These are phyloP conservation scores for Phytopythium kandeliae DNA, from an alignment of 352 stramenopile genomes.

Conservation along the genomic window DNA sequence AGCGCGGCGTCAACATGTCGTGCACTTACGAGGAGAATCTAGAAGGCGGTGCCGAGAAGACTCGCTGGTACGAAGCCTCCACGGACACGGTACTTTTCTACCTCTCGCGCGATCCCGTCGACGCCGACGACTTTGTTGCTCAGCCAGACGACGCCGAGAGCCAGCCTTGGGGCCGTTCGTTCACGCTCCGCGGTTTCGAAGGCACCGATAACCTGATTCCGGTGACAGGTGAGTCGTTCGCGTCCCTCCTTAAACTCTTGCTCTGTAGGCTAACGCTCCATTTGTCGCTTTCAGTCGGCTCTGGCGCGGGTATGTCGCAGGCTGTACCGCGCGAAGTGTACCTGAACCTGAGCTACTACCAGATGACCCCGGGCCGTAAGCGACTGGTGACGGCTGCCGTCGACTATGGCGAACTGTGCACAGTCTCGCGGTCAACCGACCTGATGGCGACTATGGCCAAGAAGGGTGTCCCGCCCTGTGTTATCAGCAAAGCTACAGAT, in stretches of 20 bases:
- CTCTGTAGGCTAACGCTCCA: neutral
- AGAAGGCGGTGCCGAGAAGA: constrained; percentile 63
- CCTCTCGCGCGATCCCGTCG: constrained; percentile 71
- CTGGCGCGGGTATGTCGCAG: constrained; percentile 30
- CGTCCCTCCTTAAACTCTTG: neutral
- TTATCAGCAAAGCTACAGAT: constrained; percentile 60
- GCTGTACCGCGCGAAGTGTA: constrained; percentile 66
- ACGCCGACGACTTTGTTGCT: constrained; percentile 55
- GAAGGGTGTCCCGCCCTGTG: constrained; percentile 57
- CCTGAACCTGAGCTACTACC: constrained; percentile 77
- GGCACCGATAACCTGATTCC: constrained; percentile 68
- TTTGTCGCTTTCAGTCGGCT: constrained; percentile 25
- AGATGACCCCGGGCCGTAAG: constrained; percentile 58
- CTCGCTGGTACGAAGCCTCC: constrained; percentile 85
- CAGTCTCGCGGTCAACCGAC: constrained; percentile 48
- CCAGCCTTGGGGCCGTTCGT: constrained; percentile 52
- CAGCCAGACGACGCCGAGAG: constrained; percentile 6
- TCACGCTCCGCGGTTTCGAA: constrained; percentile 38
- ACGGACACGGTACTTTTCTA: constrained; percentile 85
- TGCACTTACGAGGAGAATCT: constrained; percentile 90
- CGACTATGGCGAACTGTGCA: constrained; percentile 75
- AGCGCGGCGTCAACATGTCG: constrained; percentile 80
- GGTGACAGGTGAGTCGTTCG: constrained; percentile 44
- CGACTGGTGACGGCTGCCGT: constrained; percentile 54
- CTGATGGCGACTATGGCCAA: constrained; percentile 65